Evolutionary conservation across 768 basidiomycete species (phyloP).

Genomic region (Calocera viscosa): DNA sequence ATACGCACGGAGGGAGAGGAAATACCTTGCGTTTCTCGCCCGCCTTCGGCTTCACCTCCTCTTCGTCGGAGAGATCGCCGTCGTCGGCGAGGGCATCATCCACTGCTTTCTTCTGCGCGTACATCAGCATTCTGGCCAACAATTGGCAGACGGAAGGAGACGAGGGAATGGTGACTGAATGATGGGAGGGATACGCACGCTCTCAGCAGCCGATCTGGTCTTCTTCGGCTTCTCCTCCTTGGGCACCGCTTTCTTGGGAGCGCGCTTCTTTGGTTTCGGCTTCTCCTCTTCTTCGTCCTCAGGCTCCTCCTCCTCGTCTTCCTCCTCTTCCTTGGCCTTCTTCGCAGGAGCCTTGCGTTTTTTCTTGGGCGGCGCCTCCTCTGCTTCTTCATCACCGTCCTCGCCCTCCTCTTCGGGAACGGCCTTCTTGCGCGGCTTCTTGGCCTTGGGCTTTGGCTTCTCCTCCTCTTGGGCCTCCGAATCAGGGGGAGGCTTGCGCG

Average conservation of each 20-base stretch:
- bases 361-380: not conserved
- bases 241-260: not conserved
- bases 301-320: not conserved
- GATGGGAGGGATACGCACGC: not conserved
- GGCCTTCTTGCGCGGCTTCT: not conserved
- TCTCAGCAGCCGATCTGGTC: not conserved
- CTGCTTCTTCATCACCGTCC: not conserved
- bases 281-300: not conserved
- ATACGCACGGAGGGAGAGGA: not conserved
- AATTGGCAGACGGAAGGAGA: too few species aligned
- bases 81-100: not conserved
- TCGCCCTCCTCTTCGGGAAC: not conserved
- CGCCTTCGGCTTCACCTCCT: not conserved
- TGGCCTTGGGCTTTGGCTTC: slow-evolving; percentile 31
- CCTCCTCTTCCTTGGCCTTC: not conserved
- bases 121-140: not conserved
- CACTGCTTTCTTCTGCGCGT: not conserved
- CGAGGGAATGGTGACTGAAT: not conserved
- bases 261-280: not conserved
- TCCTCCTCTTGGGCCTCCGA: slow-evolving; percentile 32
- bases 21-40: not conserved
- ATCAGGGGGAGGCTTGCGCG: slow-evolving; percentile 44
- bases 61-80: not conserved
- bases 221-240: not conserved
- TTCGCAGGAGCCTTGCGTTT: not conserved